Evolutionary conservation across 345 rosid genomes (phyloP).

Genomic region (Eucalyptus coolabah): DNA sequence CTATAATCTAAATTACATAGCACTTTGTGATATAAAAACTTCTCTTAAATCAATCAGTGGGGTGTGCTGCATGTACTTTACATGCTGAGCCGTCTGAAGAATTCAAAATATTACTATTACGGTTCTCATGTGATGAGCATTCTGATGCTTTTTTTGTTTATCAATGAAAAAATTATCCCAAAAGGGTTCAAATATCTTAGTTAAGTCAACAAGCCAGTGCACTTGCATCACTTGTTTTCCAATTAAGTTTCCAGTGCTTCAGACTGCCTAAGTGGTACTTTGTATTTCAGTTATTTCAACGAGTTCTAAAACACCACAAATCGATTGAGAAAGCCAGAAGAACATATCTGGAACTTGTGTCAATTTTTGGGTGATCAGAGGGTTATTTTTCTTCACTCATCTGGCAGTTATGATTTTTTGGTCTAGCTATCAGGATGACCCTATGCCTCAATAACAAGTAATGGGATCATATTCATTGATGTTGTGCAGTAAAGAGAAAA

Average conservation of each 20-base stretch:
- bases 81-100: neutral
- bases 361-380: neutral
- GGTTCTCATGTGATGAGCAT: neutral
- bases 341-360: neutral
- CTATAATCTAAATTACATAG: neutral
- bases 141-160: neutral
- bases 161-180: neutral
- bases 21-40: neutral
- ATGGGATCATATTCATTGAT: neutral
- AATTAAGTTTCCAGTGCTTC: neutral
- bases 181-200: neutral
- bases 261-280: neutral
- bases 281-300: neutral
- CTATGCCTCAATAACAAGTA: neutral
- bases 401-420: neutral
- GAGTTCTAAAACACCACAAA: neutral
- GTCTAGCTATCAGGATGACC: neutral
- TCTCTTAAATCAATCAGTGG: neutral
- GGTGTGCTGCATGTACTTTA: neutral
- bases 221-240: neutral
- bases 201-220: neutral
- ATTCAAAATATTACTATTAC: neutral
- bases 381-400: neutral
- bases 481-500: neutral
- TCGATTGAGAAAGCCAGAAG: neutral